phyloP scores from a whole-genome alignment of 345 rosid genomes.

The Raphanus sativus region DNA sequence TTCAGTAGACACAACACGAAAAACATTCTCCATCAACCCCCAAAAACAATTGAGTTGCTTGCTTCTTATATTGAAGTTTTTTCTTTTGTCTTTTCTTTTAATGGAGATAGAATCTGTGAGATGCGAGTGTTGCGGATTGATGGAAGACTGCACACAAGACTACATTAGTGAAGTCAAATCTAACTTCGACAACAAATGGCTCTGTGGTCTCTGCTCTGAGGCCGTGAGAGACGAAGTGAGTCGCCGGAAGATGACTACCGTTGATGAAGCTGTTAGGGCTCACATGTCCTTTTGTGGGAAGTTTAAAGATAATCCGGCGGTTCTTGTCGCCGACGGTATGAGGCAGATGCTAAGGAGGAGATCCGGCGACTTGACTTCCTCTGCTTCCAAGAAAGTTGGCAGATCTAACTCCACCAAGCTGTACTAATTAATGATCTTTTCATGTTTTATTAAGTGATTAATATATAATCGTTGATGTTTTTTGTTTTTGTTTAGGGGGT shows the following conservation, averaged over 20 bases:
- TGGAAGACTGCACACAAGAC: conserved; percentile 90
- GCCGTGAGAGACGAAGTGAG: conserved; percentile 80
- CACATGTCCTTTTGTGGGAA: conserved; percentile 96
- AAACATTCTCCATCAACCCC: conserved; percentile 20
- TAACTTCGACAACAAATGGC: conserved; percentile 90
- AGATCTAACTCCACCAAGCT: conserved; percentile 67
- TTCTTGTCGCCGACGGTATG: conserved; percentile 92
- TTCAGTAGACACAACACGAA: conserved; percentile 20
- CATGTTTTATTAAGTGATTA: background rate
- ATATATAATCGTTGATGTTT: conserved; percentile 29
- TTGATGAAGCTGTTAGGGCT: conserved; percentile 88
- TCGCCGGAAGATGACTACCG: conserved; percentile 44
- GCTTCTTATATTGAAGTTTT: background rate
- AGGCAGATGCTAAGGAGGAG: conserved; percentile 89
- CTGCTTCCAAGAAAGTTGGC: conserved; percentile 70
- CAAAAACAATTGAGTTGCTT: background rate
- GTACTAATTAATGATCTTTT: conserved; percentile 27
- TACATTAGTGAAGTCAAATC: conserved; percentile 74
- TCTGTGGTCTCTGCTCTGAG: conserved; percentile 94
- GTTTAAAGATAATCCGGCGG: conserved; percentile 83
- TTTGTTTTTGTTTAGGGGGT: conserved; percentile 4
- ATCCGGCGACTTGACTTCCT: conserved; percentile 62
- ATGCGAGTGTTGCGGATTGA: conserved; percentile 91
- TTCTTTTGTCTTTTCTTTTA: background rate
- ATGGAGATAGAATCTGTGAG: conserved; percentile 90